phyloP scores from a whole-genome alignment of 805 yeast species.

The Ogataea polymorpha region DNA sequence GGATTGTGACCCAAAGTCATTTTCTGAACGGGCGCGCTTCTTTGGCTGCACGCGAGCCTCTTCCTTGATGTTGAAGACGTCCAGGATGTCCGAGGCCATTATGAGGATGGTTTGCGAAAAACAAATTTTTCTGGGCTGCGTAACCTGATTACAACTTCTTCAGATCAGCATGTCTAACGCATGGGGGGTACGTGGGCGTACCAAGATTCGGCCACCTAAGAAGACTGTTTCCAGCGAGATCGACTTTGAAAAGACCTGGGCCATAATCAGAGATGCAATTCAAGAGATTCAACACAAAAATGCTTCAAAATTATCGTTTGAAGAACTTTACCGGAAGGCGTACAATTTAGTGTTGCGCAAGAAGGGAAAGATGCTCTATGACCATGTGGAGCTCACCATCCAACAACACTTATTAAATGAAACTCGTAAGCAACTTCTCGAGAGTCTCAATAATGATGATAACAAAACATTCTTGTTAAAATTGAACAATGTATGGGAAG shows the following conservation, averaged over 20 bases:
- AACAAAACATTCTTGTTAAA: conserved; percentile 31
- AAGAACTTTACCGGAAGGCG: conserved; percentile 75
- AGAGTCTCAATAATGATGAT: conserved; percentile 13
- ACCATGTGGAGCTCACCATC: conserved; percentile 51
- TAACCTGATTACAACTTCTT: conserved; percentile 5
- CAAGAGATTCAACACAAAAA: conserved; percentile 66
- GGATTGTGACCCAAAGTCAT: conserved; percentile 26
- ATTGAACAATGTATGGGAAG: conserved; percentile 57
- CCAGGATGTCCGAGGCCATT: conserved; percentile 61
- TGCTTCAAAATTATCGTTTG: conserved; percentile 74
- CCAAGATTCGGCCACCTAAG: conserved; percentile 67
- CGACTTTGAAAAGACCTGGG: conserved; percentile 70
- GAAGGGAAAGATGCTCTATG: conserved; percentile 63
- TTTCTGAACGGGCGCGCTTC: conserved; percentile 21
- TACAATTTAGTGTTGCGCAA: conserved; percentile 73
- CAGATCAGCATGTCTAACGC: conserved; percentile 9
- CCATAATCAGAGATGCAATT: conserved; percentile 61
- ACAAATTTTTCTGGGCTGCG: conserved; percentile 13
- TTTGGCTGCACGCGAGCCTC: conserved; percentile 34
- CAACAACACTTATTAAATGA: conserved; percentile 41
- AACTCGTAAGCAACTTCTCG: conserved; percentile 19
- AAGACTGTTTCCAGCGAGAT: conserved; percentile 39
- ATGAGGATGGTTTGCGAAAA: conserved; percentile 6
- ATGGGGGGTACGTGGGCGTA: conserved; percentile 27
- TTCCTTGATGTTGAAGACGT: conserved; percentile 67